Base-by-base conservation (phyloP, 768 basidiomycete species). In the Chalciporus pseudorubinellus region DNA sequence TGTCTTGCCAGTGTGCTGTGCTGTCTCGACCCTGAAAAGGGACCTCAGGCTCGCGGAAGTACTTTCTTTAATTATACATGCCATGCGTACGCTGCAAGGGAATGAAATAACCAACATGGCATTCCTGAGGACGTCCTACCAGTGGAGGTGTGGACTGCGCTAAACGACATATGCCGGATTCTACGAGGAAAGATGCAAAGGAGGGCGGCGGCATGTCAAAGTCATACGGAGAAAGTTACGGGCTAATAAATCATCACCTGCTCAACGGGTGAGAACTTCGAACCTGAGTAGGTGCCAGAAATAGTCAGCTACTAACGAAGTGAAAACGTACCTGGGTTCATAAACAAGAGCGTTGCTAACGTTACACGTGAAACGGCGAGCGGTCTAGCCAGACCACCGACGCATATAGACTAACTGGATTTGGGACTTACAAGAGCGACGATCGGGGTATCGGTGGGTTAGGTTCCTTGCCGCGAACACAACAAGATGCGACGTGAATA, bases 361-460 rank as follows among this genome's bases (percentile, higher is more conserved):
- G 60, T 67, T 58, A 62, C 64, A 65, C 60, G 65, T 65, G 65
- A 52, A 62, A 65, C 58, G 52, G 59, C 45, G 60, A 54, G 65
- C 60, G 58, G 26, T 2, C 13, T 1, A 7, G 42, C 8, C 4
- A 16, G 42, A 24, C 13, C 16, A 13, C 26, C 38, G 20, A 13
- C n/a, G 26, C n/a, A 20, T 16, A 41, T 4, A 11, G n/a, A 26
- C 46, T 47, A 38, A 26, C 34, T 33, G 18, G 21, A 38, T 47
- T 24, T 26, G 36, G 46, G 31, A 40, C 44, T 44, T 14, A n/a
- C 39, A 40, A 31, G 29, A 31, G 34, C 34, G 12, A 9, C n/a
- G 3, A 36, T 36, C 14, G n/a, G 29, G 12, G 29, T 2, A 31
- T 7, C 12, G 13, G 10, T 31, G 13, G 28, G 28, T 18, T 10